These are phyloP conservation scores for Penicillium sclerotigenum DNA, from an alignment of 2,329 filamentous ascomycete genomes.

Conservation along the genomic window DNA sequence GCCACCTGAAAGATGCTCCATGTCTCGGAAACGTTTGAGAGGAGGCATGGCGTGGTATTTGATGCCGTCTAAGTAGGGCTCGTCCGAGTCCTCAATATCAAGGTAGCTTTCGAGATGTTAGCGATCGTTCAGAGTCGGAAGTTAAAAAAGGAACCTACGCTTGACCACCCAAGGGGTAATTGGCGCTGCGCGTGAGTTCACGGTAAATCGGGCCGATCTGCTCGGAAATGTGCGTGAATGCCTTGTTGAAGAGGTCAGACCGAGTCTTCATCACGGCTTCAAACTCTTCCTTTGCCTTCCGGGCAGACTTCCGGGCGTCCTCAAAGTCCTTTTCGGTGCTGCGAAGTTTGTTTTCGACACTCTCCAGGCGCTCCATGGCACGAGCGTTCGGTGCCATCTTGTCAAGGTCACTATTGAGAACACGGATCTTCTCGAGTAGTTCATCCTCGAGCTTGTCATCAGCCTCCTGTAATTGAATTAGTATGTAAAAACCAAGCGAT, in stretches of 20 bases:
- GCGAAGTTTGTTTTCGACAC: conserved; percentile 76
- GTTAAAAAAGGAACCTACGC: conserved; percentile 45
- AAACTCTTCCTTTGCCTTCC: conserved; percentile 76
- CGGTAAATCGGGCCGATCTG: conserved; percentile 94
- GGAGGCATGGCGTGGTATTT: conserved; percentile 99
- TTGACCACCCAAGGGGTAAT: conserved; percentile 88
- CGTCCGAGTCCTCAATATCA: conserved; percentile 93
- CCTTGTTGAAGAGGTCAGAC: conserved; percentile 89
- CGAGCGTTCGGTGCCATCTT: conserved; percentile 97
- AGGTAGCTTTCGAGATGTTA: conserved; percentile 58
- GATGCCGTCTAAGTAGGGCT: conserved; percentile 91
- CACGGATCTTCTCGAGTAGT: conserved; percentile 72
- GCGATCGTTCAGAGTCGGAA: not conserved
- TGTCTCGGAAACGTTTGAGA: conserved; percentile 95
- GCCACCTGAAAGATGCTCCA: conserved; percentile 95
- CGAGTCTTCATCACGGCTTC: conserved; percentile 76
- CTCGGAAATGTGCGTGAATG: conserved; percentile 90
- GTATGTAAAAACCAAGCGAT: not conserved
- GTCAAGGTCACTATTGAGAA: conserved; percentile 74
- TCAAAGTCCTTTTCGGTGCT: conserved; percentile 87
- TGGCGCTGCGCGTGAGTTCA: conserved; percentile 82
- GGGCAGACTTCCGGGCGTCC: conserved; percentile 70
- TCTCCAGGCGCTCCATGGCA: conserved; percentile 84
- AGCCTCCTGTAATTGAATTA: conserved; percentile 52
- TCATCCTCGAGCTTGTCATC: conserved; percentile 69